phyloP scores from a whole-genome alignment of 2,329 filamentous ascomycete species.

The Penicillium sp. region DNA sequence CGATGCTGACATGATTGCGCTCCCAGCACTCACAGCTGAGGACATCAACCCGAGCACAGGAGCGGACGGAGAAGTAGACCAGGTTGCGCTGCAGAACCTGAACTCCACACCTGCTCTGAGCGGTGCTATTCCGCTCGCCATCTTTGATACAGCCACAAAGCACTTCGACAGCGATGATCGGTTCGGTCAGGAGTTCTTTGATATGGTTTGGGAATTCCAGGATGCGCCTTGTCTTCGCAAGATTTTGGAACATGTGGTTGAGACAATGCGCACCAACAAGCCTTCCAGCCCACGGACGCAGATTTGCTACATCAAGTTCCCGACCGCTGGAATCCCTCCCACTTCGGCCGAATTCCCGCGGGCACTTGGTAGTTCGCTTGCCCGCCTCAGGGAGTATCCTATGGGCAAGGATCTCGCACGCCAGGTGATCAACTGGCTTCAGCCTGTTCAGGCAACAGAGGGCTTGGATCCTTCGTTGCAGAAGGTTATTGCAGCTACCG shows the following conservation, averaged over 20 bases:
- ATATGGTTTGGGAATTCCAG: conserved; percentile 70
- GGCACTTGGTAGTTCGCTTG: conserved; percentile 65
- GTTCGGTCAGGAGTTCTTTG: conserved; percentile 74
- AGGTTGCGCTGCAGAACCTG: conserved; percentile 61
- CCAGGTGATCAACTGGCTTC: conserved; percentile 50
- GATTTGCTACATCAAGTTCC: conserved; percentile 69
- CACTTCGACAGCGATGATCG: conserved; percentile 67
- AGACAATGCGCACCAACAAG: conserved; percentile 57
- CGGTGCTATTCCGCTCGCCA: conserved; percentile 88
- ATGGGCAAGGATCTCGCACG: conserved; percentile 44
- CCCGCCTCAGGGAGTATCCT: conserved; percentile 56
- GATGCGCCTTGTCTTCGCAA: conserved; percentile 62
- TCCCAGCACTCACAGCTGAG: conserved; percentile 60
- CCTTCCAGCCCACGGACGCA: conserved; percentile 62
- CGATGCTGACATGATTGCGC: conserved; percentile 57
- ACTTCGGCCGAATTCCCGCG: conserved; percentile 69
- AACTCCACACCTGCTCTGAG: conserved; percentile 75
- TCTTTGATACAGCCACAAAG: conserved; percentile 82
- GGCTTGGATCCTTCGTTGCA: conserved; percentile 54
- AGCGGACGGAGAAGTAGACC: conserved; percentile 53
- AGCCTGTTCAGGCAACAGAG: conserved; percentile 45
- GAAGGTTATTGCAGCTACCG: conserved; percentile 49
- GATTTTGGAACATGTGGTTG: conserved; percentile 71
- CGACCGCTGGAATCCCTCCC: conserved; percentile 64
- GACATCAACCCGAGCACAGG: conserved; percentile 57